Evolutionary conservation across 495 filamentous ascomycete species (phyloP).

Genomic region (Neurospora sp.): DNA sequence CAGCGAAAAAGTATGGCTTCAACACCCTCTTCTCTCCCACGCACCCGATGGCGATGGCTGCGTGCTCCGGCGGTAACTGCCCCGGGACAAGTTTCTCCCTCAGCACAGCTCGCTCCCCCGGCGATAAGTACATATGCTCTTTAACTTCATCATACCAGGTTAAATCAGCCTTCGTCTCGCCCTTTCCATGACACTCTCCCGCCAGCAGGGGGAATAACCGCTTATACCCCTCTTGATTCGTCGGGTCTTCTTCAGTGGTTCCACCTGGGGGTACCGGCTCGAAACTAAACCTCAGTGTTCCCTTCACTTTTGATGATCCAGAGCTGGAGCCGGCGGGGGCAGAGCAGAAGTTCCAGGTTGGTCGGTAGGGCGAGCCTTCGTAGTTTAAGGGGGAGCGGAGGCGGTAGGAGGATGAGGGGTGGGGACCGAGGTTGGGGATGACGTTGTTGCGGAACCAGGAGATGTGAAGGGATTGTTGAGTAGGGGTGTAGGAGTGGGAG

Average conservation of each 20-base stretch:
- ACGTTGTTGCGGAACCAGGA: not conserved
- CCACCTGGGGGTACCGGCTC: not conserved
- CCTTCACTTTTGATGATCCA: not conserved
- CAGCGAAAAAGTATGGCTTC: not conserved
- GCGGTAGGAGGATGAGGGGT: not conserved
- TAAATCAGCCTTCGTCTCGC: not conserved
- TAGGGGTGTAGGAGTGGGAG: not conserved
- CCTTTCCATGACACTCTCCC: not conserved
- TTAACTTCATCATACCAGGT: not conserved
- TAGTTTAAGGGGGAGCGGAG: not conserved
- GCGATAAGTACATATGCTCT: not conserved
- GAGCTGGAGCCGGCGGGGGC: not conserved
- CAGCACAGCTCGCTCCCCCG: not conserved
- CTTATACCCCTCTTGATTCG: not conserved
- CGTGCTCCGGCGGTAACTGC: not conserved
- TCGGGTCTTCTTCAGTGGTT: not conserved
- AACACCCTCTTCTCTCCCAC: fast-evolving
- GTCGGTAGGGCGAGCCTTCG: not conserved
- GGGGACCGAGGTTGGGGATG: not conserved
- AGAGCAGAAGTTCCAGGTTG: not conserved
- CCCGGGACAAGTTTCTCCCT: fast-evolving
- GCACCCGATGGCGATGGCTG: not conserved
- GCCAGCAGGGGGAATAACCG: not conserved
- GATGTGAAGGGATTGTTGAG: not conserved
- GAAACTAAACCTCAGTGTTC: not conserved